Conservation (phyloP, 805 yeast genomes). For the Kuraishia piskuri region DNA sequence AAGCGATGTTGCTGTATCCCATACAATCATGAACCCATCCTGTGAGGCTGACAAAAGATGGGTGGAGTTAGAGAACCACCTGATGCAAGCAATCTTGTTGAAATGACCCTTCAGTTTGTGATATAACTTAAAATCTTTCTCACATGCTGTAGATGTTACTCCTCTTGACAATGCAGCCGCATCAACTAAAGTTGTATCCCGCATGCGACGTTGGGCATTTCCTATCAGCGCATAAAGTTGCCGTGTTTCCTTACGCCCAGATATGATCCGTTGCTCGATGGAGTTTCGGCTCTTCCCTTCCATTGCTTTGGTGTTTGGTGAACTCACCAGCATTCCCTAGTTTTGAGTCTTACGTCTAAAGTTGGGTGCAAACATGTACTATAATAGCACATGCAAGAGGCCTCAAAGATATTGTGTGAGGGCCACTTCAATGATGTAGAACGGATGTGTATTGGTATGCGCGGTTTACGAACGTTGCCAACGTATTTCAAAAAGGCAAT, state of each 20-base stretch:
- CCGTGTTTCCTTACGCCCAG: neutral
- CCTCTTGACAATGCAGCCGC: neutral
- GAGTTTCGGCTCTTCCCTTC: neutral
- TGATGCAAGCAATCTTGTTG: conserved; percentile 59
- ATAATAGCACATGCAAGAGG: too few species aligned
- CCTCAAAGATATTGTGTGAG: too few species aligned
- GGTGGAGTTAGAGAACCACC: conserved; percentile 68
- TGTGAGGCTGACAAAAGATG: conserved; percentile 68
- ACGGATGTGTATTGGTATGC: too few species aligned
- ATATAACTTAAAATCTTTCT: conserved; percentile 11
- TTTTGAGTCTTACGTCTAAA: neutral
- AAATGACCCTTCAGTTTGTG: conserved; percentile 54
- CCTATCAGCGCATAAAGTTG: neutral
- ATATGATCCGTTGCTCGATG: neutral
- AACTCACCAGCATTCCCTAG: neutral
- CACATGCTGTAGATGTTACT: neutral
- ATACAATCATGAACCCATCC: conserved; percentile 76
- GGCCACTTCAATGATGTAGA: too few species aligned
- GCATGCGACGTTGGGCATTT: neutral
- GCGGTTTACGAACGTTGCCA: too few species aligned
- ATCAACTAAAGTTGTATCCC: neutral
- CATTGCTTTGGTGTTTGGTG: neutral
- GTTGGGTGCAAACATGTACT: too few species aligned
- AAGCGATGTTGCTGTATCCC: conserved; percentile 72
- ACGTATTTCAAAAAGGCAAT: too few species aligned